These are phyloP conservation scores for Fraxinus baroniana DNA, from an alignment of 305 asterid species.

Conservation along the genomic window DNA sequence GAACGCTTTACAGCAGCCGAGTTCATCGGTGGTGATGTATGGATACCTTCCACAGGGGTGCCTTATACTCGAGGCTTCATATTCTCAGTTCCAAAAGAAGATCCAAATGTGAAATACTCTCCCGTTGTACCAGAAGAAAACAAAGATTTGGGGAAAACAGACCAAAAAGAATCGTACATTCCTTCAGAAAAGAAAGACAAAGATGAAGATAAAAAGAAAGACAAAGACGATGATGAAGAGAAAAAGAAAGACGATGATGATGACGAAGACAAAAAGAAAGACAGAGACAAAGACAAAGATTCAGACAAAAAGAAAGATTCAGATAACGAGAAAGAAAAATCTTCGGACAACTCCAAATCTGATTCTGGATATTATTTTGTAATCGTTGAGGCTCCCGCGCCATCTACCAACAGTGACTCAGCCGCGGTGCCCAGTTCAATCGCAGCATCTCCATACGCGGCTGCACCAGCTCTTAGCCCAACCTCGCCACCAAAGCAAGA, in stretches of 20 bases:
- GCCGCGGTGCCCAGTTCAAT: background rate
- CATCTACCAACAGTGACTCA: background rate
- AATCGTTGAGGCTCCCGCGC: background rate
- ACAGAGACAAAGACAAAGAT: background rate
- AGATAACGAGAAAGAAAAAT: background rate
- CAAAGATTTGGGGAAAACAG: background rate
- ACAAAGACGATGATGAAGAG: background rate
- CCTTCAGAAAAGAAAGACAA: background rate
- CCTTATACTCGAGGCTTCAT: conserved; percentile 38
- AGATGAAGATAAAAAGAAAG: background rate
- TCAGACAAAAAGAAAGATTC: background rate
- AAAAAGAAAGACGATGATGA: background rate
- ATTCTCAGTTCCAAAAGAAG: conserved; percentile 15
- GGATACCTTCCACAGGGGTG: conserved; percentile 34
- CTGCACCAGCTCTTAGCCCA: background rate
- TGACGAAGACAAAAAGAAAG: background rate
- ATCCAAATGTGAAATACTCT: conserved; percentile 7
- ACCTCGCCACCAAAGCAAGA: background rate
- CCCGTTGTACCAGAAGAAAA: conserved; percentile 1
- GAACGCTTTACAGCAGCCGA: conserved; percentile 27
- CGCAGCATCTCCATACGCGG: conserved; percentile 2
- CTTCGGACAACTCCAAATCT: background rate
- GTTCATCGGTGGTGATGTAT: conserved; percentile 27
- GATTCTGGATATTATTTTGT: background rate
- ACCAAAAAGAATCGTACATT: background rate